These are phyloP conservation scores for Paulownia fortunei DNA, from an alignment of 257 asterid species.

Conservation along the genomic window DNA sequence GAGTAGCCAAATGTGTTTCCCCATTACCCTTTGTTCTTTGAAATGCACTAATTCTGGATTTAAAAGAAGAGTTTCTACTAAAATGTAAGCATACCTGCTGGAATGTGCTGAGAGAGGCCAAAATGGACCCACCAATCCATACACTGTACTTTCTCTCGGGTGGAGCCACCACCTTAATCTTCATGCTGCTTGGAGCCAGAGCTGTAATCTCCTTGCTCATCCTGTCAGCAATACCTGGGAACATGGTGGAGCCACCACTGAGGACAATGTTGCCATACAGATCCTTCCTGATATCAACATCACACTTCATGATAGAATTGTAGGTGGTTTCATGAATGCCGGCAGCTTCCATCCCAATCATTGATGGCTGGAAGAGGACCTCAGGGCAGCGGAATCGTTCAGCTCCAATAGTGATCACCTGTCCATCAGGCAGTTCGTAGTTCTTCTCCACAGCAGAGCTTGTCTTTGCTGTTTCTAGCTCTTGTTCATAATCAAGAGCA, in stretches of 20 bases:
- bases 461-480: constrained; percentile 51
- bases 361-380: constrained; percentile 61
- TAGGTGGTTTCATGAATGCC: constrained; percentile 59
- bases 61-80: not conserved
- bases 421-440: constrained; percentile 61
- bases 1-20: too few species aligned
- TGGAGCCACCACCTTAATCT: constrained; percentile 60
- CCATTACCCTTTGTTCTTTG: too few species aligned
- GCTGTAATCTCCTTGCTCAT: constrained; percentile 65
- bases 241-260: constrained; percentile 63
- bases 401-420: constrained; percentile 60
- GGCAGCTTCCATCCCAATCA: constrained; percentile 63
- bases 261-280: constrained; percentile 58
- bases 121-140: constrained; percentile 62
- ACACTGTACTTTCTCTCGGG: constrained; percentile 63
- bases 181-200: constrained; percentile 63
- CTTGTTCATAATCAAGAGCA: constrained; percentile 59
- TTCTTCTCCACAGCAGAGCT: constrained; percentile 63
- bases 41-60: not conserved
- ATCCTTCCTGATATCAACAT: constrained; percentile 64
- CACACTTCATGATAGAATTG: constrained; percentile 61
- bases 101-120: constrained; percentile 69
- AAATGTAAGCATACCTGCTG: constrained; percentile 49
- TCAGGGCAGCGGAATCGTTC: constrained; percentile 61
- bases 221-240: constrained; percentile 56